A percentile compares a stretch with the other conserved stretches of the same genome.
phyloP scores from a whole-genome alignment of 164 flowering plant species.

The Piper longum region DNA sequence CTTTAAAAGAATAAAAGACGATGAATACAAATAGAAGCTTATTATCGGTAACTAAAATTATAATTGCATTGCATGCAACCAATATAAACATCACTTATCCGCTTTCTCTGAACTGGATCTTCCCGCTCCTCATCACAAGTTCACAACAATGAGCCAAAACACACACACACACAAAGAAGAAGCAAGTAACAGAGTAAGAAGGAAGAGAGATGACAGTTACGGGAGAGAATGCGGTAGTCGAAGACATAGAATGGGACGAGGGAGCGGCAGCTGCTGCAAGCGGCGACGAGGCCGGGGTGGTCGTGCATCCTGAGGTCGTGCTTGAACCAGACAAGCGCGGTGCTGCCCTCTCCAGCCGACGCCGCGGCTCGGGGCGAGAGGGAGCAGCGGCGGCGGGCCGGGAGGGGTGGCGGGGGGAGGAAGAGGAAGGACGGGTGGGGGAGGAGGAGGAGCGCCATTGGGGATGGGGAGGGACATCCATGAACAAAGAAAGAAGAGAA shows the following conservation, averaged over 20 bases:
- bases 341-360: constrained; percentile 5
- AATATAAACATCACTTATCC: neutral
- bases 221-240: constrained; percentile 66
- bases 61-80: neutral
- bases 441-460: constrained; percentile 23
- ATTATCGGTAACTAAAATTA: too few relatives aligned
- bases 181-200: neutral
- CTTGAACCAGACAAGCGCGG: constrained; percentile 75
- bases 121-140: too few relatives aligned
- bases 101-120: neutral
- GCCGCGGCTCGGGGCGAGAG: constrained; percentile 1
- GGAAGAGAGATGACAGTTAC: constrained; percentile 20
- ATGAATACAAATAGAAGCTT: too few relatives aligned
- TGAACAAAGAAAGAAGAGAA: constrained; percentile 1
- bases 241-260: constrained; percentile 70
- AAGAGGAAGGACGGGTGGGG: constrained; percentile 3
- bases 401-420: constrained; percentile 1
- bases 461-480: constrained; percentile 6
- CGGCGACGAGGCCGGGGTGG: constrained; percentile 62
- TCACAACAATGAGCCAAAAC: too few relatives aligned
- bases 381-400: neutral
- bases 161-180: too few relatives aligned
- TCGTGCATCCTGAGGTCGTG: constrained; percentile 81
- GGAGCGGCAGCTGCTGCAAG: constrained; percentile 23
- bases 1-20: too few relatives aligned